phyloP scores from a whole-genome alignment of 352 stramenopile genomes.

The Phytopythium delawarense region DNA sequence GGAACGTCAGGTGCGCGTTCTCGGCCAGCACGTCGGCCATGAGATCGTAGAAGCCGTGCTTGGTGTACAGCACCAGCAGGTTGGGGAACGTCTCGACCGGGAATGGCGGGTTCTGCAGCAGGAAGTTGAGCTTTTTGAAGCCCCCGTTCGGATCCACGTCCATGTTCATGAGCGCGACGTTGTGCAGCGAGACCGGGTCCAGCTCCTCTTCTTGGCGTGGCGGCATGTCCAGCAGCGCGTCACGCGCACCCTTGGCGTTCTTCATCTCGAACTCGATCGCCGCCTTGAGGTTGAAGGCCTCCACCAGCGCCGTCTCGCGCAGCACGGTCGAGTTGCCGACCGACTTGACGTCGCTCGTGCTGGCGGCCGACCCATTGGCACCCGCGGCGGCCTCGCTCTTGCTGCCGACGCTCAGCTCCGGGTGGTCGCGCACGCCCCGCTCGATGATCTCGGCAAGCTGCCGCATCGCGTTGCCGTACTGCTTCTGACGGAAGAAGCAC shows the following conservation, averaged over 20 bases:
- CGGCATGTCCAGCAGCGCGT: slow-evolving; percentile 93
- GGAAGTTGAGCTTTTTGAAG: slow-evolving; percentile 95
- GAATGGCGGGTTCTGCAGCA: slow-evolving; percentile 93
- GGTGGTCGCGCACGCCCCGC: slow-evolving; percentile 87
- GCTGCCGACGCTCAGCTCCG: slow-evolving; percentile 90
- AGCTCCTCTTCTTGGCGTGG: slow-evolving; percentile 90
- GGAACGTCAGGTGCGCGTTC: slow-evolving; percentile 92
- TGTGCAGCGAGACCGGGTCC: slow-evolving; percentile 89
- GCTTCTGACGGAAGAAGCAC: slow-evolving; percentile 92
- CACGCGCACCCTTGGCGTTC: slow-evolving; percentile 80
- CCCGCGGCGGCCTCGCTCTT: slow-evolving; percentile 84
- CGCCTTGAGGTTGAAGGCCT: slow-evolving; percentile 95
- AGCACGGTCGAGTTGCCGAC: slow-evolving; percentile 92
- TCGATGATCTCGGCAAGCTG: slow-evolving; percentile 94
- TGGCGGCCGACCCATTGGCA: background rate
- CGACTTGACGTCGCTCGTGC: slow-evolving; percentile 58
- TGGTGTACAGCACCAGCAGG: slow-evolving; percentile 92
- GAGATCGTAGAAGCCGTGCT: slow-evolving; percentile 94
- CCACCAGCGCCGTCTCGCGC: slow-evolving; percentile 90
- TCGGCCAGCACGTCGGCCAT: slow-evolving; percentile 94
- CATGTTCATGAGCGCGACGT: slow-evolving; percentile 93
- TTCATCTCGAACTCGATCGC: slow-evolving; percentile 96
- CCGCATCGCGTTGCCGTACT: slow-evolving; percentile 90
- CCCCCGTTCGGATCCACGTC: slow-evolving; percentile 89
- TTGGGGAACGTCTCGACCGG: slow-evolving; percentile 96